phyloP scores from a whole-genome alignment of 352 stramenopile species.

The Thalassiosira hispida region DNA sequence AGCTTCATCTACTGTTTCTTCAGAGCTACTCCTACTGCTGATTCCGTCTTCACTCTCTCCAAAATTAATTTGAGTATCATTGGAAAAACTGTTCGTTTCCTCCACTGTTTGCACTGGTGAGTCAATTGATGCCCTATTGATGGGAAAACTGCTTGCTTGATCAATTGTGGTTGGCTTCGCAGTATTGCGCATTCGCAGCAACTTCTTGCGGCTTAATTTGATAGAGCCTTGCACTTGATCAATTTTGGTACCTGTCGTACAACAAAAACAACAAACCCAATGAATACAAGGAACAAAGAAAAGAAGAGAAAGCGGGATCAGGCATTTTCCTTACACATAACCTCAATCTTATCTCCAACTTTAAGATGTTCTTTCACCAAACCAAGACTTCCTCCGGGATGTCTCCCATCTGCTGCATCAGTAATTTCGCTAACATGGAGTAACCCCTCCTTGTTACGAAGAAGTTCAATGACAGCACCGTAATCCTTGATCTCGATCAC shows the following conservation, averaged over 20 bases:
- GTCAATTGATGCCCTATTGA: too few species aligned
- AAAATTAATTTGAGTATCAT: too few species aligned
- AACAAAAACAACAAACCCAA: background rate
- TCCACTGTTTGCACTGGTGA: too few species aligned
- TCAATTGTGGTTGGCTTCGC: too few species aligned
- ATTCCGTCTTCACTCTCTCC: too few species aligned
- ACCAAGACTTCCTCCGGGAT: constrained; percentile 61
- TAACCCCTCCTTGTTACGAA: constrained; percentile 90
- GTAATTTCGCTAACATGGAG: constrained; percentile 95
- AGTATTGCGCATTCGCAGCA: constrained; percentile 16
- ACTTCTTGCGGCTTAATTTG: constrained; percentile 55
- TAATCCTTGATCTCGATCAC: constrained; percentile 95
- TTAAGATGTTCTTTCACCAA: constrained; percentile 57
- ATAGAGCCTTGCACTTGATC: constrained; percentile 57
- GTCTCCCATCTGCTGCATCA: constrained; percentile 38
- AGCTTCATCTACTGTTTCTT: too few species aligned
- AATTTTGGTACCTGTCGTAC: constrained; percentile 30
- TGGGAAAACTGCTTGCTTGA: too few species aligned
- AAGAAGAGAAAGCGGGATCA: background rate
- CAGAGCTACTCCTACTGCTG: too few species aligned
- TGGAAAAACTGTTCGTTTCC: background rate
- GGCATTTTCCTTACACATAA: constrained; percentile 66
- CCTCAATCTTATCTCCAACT: constrained; percentile 67
- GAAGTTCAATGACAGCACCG: constrained; percentile 90
- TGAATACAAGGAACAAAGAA: background rate